phyloP scores from a whole-genome alignment of 1,284 basidiomycete species.

The Mycosarcoma maydis region DNA sequence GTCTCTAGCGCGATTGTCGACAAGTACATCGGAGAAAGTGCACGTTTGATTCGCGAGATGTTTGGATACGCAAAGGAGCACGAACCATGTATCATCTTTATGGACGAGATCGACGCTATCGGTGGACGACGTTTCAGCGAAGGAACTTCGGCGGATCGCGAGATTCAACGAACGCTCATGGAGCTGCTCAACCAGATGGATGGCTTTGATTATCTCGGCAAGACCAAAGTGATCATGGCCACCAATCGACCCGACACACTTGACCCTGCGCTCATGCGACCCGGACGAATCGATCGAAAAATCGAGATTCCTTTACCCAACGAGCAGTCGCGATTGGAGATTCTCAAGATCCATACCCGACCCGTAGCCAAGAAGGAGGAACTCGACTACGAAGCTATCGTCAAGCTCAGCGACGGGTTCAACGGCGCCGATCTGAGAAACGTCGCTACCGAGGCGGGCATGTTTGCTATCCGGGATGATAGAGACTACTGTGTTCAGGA shows the following conservation, averaged over 20 bases:
- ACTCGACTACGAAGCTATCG: conserved; percentile 69
- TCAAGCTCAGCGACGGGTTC: conserved; percentile 76
- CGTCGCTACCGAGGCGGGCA: conserved; percentile 96
- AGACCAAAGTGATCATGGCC: conserved; percentile 95
- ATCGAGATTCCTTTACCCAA: conserved; percentile 98
- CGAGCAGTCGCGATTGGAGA: conserved; percentile 91
- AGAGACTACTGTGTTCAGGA: conserved; percentile 75
- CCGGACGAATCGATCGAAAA: conserved; percentile 94
- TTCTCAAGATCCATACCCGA: conserved; percentile 94
- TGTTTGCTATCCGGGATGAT: conserved; percentile 98
- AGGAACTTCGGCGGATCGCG: conserved; percentile 96
- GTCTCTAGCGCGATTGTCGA: conserved; percentile 99
- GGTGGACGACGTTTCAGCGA: conserved; percentile 88
- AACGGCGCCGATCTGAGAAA: conserved; percentile 81
- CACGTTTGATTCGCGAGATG: conserved; percentile 94
- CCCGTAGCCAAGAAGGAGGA: conserved; percentile 88
- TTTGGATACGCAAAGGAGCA: conserved; percentile 97
- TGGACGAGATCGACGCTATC: conserved; percentile 85
- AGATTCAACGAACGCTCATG: conserved; percentile 98
- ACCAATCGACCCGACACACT: conserved; percentile 74
- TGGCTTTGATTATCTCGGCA: conserved; percentile 95
- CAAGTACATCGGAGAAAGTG: conserved; percentile 99
- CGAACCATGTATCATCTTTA: conserved; percentile 98
- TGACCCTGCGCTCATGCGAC: conserved; percentile 94
- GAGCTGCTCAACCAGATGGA: conserved; percentile 99